Conservation (phyloP, 129 eudicot species). For the Lonicera japonica region DNA sequence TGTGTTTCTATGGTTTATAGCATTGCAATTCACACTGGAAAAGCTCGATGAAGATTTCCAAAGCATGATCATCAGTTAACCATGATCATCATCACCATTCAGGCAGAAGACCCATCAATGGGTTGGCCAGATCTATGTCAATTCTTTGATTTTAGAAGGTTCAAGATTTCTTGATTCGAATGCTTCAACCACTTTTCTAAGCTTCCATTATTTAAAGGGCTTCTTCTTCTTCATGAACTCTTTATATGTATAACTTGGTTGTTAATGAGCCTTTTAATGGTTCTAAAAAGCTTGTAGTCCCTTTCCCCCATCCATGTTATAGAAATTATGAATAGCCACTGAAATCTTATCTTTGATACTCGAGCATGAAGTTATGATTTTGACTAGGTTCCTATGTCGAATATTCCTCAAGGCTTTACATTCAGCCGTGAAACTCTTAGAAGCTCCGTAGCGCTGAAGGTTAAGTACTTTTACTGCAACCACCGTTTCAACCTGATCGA, state of each 20-base stretch:
- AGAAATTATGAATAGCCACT: too few species aligned
- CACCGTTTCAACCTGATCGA: not conserved
- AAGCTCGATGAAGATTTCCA: not conserved
- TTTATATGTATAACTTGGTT: too few species aligned
- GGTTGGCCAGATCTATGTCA: not conserved
- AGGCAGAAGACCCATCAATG: too few species aligned
- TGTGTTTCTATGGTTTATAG: not conserved
- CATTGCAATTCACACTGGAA: not conserved
- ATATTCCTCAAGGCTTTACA: slow-evolving; percentile 2
- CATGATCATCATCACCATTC: too few species aligned
- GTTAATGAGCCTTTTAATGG: too few species aligned
- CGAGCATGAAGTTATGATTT: not conserved
- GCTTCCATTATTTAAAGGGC: too few species aligned
- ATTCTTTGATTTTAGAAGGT: not conserved
- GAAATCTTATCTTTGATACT: not conserved
- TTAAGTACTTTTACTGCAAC: slow-evolving; percentile 17
- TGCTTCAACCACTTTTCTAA: not conserved
- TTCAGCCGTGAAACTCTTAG: slow-evolving; percentile 5
- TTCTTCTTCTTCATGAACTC: not conserved
- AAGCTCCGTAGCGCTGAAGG: not conserved
- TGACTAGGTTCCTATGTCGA: not conserved
- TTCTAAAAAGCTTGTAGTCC: too few species aligned
- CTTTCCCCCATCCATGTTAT: too few species aligned
- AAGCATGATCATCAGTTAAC: too few species aligned
- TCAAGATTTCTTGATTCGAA: not conserved